Percentiles rank a stretch among this genome's conserved stretches.
phyloP scores from a whole-genome alignment of 129 eudicot species.

The Centaurea solstitialis region DNA sequence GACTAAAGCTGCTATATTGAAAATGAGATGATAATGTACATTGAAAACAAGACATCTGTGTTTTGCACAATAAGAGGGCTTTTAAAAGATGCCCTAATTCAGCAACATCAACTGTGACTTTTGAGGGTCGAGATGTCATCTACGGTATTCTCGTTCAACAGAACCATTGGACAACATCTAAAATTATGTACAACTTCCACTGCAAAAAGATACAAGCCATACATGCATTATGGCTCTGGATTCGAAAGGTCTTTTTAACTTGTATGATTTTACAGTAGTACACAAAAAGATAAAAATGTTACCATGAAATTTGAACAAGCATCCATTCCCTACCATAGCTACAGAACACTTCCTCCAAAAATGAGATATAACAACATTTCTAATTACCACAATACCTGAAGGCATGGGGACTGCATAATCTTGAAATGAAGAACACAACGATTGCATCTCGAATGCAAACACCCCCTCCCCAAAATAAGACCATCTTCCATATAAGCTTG shows the following conservation, averaged over 20 bases:
- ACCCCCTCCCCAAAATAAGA: not conserved
- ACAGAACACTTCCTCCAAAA: slow-evolving; percentile 27
- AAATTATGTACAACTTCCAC: not conserved
- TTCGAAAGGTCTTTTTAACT: not conserved
- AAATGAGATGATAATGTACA: not conserved
- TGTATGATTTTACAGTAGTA: slow-evolving; percentile 24
- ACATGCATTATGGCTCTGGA: slow-evolving; percentile 9
- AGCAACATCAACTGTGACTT: not conserved
- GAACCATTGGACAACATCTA: not conserved
- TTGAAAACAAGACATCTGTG: not conserved
- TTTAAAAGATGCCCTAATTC: not conserved
- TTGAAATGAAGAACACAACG: not conserved
- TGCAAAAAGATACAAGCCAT: slow-evolving; percentile 11
- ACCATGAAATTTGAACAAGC: not conserved
- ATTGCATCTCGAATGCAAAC: not conserved
- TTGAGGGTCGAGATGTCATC: too few species aligned
- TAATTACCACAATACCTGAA: slow-evolving; percentile 6
- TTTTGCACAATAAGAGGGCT: not conserved
- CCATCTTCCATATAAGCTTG: not conserved
- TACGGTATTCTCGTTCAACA: not conserved
- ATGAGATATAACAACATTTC: slow-evolving; percentile 26
- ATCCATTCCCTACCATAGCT: not conserved
- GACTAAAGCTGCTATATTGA: too few species aligned
- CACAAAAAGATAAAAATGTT: not conserved
- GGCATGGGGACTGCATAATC: slow-evolving; percentile 7